Conservation (phyloP, 306 rosid species). For the Pyrus pyrifolia region DNA sequence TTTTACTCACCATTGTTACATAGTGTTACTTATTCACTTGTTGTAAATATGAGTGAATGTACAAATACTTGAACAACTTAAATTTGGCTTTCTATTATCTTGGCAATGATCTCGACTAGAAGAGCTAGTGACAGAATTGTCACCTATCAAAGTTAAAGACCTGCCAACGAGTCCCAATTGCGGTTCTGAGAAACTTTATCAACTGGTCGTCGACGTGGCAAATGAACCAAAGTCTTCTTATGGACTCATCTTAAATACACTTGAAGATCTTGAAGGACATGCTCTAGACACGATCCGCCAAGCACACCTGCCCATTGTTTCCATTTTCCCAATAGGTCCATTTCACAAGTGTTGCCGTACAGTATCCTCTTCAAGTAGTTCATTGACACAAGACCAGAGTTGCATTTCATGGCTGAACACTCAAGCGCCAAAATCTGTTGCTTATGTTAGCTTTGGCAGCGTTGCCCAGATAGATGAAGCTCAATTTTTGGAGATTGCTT, state of each 20-base stretch:
- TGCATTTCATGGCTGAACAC: constrained; percentile 52
- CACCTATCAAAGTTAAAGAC: constrained; percentile 41
- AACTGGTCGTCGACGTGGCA: not conserved
- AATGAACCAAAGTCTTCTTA: constrained; percentile 26
- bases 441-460: constrained; percentile 61
- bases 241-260: constrained; percentile 51
- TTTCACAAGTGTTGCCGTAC: constrained; percentile 30
- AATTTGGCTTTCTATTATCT: not conserved
- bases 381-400: constrained; percentile 27
- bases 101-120: constrained; percentile 12
- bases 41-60: no score
- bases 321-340: constrained; percentile 51
- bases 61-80: no score
- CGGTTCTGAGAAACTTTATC: constrained; percentile 9
- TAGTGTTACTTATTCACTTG: no score
- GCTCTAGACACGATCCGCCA: constrained; percentile 20
- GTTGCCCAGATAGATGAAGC: constrained; percentile 13
- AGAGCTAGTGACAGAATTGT: constrained; percentile 25
- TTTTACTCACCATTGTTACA: no score
- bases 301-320: not conserved
- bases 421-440: constrained; percentile 25
- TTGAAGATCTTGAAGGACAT: constrained; percentile 35
- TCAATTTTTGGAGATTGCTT: constrained; percentile 55
- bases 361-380: constrained; percentile 21
- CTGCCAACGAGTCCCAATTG: constrained; percentile 8